A percentile compares a stretch with the other conserved stretches of the same genome.
These are phyloP conservation scores for Erythrophleum ivorense DNA, from an alignment of 331 rosid species.

Conservation along the genomic window DNA sequence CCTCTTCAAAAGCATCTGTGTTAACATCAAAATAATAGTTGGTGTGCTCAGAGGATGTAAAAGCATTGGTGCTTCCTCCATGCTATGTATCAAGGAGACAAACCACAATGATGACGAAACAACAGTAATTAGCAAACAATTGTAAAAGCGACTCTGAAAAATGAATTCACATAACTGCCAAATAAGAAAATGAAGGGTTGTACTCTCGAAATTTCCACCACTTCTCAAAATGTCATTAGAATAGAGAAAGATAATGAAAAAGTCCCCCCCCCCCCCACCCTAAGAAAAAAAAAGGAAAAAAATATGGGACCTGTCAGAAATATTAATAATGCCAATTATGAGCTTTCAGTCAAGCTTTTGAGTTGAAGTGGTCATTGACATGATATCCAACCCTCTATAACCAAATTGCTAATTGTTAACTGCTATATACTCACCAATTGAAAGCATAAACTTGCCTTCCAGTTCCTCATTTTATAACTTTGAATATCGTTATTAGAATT, in stretches of 20 bases:
- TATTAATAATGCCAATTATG: not conserved
- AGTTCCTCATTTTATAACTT: not conserved
- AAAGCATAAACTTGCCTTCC: not conserved
- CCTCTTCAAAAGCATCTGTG: slow-evolving; percentile 87
- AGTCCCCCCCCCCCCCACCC: too few relatives aligned
- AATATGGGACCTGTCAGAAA: not conserved
- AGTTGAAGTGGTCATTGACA: not conserved
- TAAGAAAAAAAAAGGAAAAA: too few relatives aligned
- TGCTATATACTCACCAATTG: not conserved
- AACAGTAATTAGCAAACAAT: slow-evolving; percentile 32
- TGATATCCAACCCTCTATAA: not conserved
- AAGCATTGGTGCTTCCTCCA: slow-evolving; percentile 92
- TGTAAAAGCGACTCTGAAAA: not conserved
- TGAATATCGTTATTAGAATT: too few relatives aligned
- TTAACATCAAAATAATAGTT: slow-evolving; percentile 84
- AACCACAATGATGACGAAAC: slow-evolving; percentile 20
- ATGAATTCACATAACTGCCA: not conserved
- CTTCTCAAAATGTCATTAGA: not conserved
- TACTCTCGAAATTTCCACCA: not conserved
- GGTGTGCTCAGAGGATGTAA: slow-evolving; percentile 78
- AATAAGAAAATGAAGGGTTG: not conserved
- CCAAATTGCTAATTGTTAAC: not conserved
- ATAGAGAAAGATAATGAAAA: not conserved
- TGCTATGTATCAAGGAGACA: slow-evolving; percentile 59
- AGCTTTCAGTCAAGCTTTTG: not conserved